Conservation (phyloP, 2,329 filamentous ascomycete species). For the Arthrobotrys pseudoclavata region DNA sequence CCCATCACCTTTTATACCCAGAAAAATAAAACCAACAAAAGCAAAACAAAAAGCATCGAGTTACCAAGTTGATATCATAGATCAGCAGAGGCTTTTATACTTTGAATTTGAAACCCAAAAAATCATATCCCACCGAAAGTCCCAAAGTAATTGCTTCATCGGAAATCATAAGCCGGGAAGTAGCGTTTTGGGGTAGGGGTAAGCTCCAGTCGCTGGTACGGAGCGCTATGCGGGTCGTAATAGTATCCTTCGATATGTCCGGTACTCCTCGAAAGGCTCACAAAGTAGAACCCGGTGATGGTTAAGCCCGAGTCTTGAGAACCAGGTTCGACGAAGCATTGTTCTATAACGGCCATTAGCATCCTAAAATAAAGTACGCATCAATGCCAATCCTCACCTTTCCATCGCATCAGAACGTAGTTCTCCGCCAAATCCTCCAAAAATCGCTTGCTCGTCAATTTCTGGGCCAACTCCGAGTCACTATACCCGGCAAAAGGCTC, state of each 20-base stretch:
- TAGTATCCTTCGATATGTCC: slow-evolving; percentile 71
- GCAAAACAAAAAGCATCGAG: not conserved
- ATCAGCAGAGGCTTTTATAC: not conserved
- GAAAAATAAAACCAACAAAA: not conserved
- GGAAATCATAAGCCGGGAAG: slow-evolving; percentile 64
- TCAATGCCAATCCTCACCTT: slow-evolving; percentile 67
- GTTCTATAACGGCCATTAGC: slow-evolving; percentile 60
- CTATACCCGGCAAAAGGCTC: slow-evolving; percentile 66
- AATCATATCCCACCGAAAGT: not conserved
- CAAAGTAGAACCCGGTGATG: slow-evolving; percentile 72
- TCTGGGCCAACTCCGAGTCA: slow-evolving; percentile 67
- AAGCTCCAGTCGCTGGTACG: slow-evolving; percentile 70
- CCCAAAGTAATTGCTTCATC: slow-evolving; percentile 40
- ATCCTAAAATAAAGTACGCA: slow-evolving; percentile 63
- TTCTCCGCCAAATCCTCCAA: slow-evolving; percentile 67
- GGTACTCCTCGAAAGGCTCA: slow-evolving; percentile 68
- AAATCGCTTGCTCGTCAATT: slow-evolving; percentile 67
- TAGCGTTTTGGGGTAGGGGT: slow-evolving; percentile 63
- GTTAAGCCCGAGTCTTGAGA: slow-evolving; percentile 68
- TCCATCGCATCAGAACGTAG: slow-evolving; percentile 73
- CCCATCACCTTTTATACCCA: slow-evolving; percentile 11
- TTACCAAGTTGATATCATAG: not conserved
- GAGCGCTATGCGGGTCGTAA: slow-evolving; percentile 71
- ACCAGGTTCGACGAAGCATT: slow-evolving; percentile 64
- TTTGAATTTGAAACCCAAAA: not conserved